A percentile compares a stretch with the other conserved stretches of the same genome.
These are phyloP conservation scores for Colletotrichum orchidophilum DNA, from an alignment of 2,329 filamentous ascomycete species.

Conservation along the genomic window DNA sequence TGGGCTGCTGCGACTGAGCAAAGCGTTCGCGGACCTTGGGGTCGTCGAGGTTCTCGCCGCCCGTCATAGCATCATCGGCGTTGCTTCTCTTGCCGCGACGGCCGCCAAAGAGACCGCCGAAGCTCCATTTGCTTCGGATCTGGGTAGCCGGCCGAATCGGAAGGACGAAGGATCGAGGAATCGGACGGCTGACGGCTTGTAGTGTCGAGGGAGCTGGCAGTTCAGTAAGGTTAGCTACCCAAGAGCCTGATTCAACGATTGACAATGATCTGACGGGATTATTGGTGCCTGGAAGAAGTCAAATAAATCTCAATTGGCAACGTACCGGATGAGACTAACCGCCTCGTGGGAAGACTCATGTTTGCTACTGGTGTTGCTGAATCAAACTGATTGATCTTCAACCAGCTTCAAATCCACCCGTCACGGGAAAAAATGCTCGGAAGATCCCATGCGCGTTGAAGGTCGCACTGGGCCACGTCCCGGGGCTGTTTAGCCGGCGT, in stretches of 20 bases:
- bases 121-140: slow-evolving; percentile 54
- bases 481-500: neutral
- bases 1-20: slow-evolving; percentile 45
- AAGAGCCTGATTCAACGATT: neutral
- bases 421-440: slow-evolving; percentile 24
- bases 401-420: slow-evolving; percentile 13
- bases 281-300: neutral
- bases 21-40: slow-evolving; percentile 53
- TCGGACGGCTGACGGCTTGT: slow-evolving; percentile 14
- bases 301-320: neutral
- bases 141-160: slow-evolving; percentile 40
- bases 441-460: neutral
- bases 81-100: slow-evolving; percentile 7
- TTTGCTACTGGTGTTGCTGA: slow-evolving; percentile 7
- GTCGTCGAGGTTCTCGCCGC: slow-evolving; percentile 51
- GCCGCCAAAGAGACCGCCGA: slow-evolving; percentile 47
- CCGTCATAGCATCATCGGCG: slow-evolving; percentile 35
- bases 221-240: neutral
- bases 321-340: slow-evolving; percentile 35
- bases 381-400: slow-evolving; percentile 1
- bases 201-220: slow-evolving; percentile 22
- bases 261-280: neutral
- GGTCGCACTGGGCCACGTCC: neutral
- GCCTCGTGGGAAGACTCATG: slow-evolving; percentile 37
- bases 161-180: slow-evolving; percentile 33